Conservation (phyloP, 257 asterid species). For the Fraxinus quadrangulata region DNA sequence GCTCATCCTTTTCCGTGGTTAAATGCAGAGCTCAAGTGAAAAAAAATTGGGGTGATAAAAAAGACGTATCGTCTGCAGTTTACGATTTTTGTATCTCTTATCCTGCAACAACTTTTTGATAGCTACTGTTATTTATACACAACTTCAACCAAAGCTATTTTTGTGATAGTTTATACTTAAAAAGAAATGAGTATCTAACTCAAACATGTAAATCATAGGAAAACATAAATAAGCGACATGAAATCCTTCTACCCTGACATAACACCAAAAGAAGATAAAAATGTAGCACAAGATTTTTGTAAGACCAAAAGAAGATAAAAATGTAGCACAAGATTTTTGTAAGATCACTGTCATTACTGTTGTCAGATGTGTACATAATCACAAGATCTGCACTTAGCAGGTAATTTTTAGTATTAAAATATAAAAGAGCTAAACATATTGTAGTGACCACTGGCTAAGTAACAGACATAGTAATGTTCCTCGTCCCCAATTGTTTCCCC, state of each 20-base stretch:
- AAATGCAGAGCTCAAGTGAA: conserved; percentile 75
- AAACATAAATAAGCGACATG: conserved; percentile 2
- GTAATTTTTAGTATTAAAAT: neutral
- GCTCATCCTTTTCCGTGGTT: conserved; percentile 75
- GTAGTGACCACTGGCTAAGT: neutral
- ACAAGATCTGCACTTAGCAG: neutral
- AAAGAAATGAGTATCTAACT: too few species aligned
- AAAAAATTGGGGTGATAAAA: conserved; percentile 81
- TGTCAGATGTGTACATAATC: neutral
- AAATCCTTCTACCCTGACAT: neutral
- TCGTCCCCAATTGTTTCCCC: neutral
- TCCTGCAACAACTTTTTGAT: conserved; percentile 79
- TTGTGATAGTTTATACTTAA: neutral
- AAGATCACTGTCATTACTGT: neutral
- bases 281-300: neutral
- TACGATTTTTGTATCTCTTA: conserved; percentile 77
- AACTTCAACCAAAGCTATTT: neutral
- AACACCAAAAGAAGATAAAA: neutral
- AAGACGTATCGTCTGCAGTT: conserved; percentile 78
- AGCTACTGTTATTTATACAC: conserved; percentile 45
- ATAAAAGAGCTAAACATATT: neutral
- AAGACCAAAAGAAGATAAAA: neutral
- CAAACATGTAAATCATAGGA: neutral
- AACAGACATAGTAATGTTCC: neutral
- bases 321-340: neutral